A percentile compares a stretch with the other conserved stretches of the same genome.
Conservation (phyloP, 495 filamentous ascomycete species). For the Geopyxis carbonaria region DNA sequence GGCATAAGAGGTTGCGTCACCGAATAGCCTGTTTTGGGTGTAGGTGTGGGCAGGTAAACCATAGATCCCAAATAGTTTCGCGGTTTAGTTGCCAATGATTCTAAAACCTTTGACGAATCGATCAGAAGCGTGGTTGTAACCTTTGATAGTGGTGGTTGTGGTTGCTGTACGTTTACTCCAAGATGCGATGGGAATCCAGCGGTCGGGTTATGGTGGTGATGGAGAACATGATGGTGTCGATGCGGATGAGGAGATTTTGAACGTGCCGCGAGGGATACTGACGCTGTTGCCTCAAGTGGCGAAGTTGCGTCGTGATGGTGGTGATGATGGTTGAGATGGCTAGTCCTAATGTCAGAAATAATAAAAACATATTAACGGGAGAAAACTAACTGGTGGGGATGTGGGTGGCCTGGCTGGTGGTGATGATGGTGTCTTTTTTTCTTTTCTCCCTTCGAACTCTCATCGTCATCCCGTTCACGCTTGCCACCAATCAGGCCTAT, state of each 20-base stretch:
- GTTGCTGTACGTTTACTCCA: no score
- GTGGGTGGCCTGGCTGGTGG: slow-evolving; percentile 32
- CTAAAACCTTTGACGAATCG: slow-evolving; percentile 33
- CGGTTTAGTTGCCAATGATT: slow-evolving; percentile 33
- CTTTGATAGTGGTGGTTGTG: slow-evolving; percentile 25
- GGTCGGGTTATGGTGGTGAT: slow-evolving; percentile 36
- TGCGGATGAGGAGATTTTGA: slow-evolving; percentile 30
- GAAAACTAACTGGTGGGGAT: slow-evolving; percentile 30
- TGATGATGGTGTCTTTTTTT: slow-evolving; percentile 27
- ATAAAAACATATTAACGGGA: neutral
- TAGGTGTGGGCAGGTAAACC: slow-evolving; percentile 36
- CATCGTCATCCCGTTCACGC: slow-evolving; percentile 25
- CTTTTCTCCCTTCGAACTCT: slow-evolving; percentile 22
- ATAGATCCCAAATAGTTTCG: slow-evolving; percentile 31
- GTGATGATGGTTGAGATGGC: slow-evolving; percentile 42
- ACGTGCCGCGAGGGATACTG: no score
- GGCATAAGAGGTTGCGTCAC: slow-evolving; percentile 53
- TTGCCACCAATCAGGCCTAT: slow-evolving; percentile 11
- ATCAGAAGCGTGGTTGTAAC: slow-evolving; percentile 22
- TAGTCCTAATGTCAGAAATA: slow-evolving; percentile 1
- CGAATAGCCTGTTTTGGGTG: slow-evolving; percentile 50
- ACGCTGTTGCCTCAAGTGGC: slow-evolving; percentile 30
- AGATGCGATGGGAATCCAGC: slow-evolving; percentile 23
- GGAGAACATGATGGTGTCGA: slow-evolving; percentile 33
- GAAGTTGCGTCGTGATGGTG: slow-evolving; percentile 51